phyloP scores from a whole-genome alignment of 768 basidiomycete genomes.

The Suillus brevipes region DNA sequence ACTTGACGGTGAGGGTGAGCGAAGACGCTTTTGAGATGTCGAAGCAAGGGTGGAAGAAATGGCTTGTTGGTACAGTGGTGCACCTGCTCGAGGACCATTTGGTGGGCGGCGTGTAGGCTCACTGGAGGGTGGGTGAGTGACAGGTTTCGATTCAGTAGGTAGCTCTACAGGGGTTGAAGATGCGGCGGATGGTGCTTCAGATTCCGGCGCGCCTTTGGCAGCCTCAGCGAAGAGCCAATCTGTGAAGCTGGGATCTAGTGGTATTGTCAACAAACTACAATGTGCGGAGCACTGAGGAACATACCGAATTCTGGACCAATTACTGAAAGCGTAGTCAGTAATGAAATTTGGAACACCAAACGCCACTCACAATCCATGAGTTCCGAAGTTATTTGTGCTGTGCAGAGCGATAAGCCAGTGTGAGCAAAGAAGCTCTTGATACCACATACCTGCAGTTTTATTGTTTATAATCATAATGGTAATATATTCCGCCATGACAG shows the following conservation, averaged over 20 bases:
- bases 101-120: constrained; percentile 37
- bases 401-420: constrained; percentile 8
- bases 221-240: constrained; percentile 87
- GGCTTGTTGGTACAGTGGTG: constrained; percentile 69
- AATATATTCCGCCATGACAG: constrained; percentile 92
- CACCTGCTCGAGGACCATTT: constrained; percentile 51
- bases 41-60: constrained; percentile 62
- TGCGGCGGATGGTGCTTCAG: constrained; percentile 41
- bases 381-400: constrained; percentile 86
- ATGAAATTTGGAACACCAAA: constrained; percentile 2
- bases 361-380: constrained; percentile 68
- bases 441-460: constrained; percentile 68
- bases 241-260: constrained; percentile 75
- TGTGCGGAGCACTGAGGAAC: constrained; percentile 20
- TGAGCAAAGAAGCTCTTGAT: constrained; percentile 9
- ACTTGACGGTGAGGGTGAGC: constrained; percentile 65
- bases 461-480: constrained; percentile 95
- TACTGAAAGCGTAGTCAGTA: constrained; percentile 36
- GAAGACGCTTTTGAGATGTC: constrained; percentile 60
- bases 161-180: constrained; percentile 27
- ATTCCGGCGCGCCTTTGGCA: constrained; percentile 62
- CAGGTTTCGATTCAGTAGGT: constrained; percentile 27
- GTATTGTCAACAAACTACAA: background rate
- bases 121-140: constrained; percentile 35
- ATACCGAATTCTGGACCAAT: constrained; percentile 85